Base-by-base conservation (phyloP, 2,329 filamentous ascomycete genomes). In the Bipolaris gigantea region DNA sequence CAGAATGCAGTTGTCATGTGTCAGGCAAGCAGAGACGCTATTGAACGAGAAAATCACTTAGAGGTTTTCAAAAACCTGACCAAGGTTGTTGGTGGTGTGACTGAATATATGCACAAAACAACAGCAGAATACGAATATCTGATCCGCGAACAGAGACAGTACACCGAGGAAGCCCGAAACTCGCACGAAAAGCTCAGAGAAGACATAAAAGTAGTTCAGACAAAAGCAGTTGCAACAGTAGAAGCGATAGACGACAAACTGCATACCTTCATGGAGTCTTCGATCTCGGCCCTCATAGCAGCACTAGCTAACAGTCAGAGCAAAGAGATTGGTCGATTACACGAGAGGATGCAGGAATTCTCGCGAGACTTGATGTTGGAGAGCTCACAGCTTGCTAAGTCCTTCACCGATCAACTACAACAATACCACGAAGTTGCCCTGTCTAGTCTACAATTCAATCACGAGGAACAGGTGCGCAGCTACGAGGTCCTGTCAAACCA, bases 1-100 rank as follows among this genome's bases (percentile, higher is more conserved):
- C 83, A 86, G 51, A 85, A 85, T 59, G 84, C 84, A 2, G 75
- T 84, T 39, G 72, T 84, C 16, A 83, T 88, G 61, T 89, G 86
- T 59, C 81, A 85, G 57, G 84, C 84, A 25, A 80, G 82, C 38
- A 79, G 85, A 34, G 73, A 79, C 38, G 81, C 85, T 48, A 78
- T 82, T 13, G 84, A 87, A 53, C 83, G 82, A 64, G 81, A 80
- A 73, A 69, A 67, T 16, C 66, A 71, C 30, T 58, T 75, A 0
- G 61, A 69, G 6, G 62, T 61, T 2, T 71, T 74, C 55, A 72
- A 73, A 41, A 70, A 71, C 35, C 46, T 74, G 23, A 67, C 68
- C 0, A 60, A 72, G 35, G 61, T 67, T 8, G 61, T 70, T 34
- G 51, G 59, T 9, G 54, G 44, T 5, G 64, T 71, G 3, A 62